Evolutionary conservation across 805 yeast species (phyloP), one percentile per base, ranked within the genome.

Genomic region (Candida cerambycidarum): DNA sequence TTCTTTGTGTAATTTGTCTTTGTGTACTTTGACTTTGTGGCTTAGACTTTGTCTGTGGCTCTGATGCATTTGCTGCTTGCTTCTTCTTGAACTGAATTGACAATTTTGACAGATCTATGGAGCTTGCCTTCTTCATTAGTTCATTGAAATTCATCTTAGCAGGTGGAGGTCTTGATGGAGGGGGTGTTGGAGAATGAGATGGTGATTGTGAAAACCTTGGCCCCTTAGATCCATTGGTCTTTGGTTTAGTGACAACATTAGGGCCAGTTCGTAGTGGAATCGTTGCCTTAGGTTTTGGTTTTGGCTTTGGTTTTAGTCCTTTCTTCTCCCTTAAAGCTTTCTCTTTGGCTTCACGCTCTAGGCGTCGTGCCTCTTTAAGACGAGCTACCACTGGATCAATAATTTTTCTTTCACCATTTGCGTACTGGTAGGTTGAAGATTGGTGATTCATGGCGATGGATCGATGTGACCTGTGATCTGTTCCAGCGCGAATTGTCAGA

Each of bases 371-470:
- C 44, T 83, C 89, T 50, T 85, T 85, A 29, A 85, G 63, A 44
- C 84, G 61, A 28, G 78, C 79, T 7, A 85, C 87, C 3, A 88
- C 88, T 0, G 90, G 89, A 55, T 85, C 92, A 4, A 74, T 68
- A 15, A 42, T 40, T 35, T 16, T 63, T 58, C 39, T 70, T 42
- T 49, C 51, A 5, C 50, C 51, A 25, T 44, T 46, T 5, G 42
- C 16, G 30, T 44, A 42, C 7, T 27, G 36, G 33, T 43, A 43
- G 11, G 46, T 43, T 3, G 37, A 24, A 4, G 45, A 42, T 30
- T 28, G 43, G 17, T 19, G 38, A 29, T 34, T 34, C 38, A 34
- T 34, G 18, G 8, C n/a, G n/a, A n/a, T 6, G 25, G 25, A 21
- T 21, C 10, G 6, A 10, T 21, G 25, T 11, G 29, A 12, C 5